A percentile compares a stretch with the other conserved stretches of the same genome.
phyloP scores from a whole-genome alignment of 164 flowering plant genomes.

The Vitis amurensis region DNA sequence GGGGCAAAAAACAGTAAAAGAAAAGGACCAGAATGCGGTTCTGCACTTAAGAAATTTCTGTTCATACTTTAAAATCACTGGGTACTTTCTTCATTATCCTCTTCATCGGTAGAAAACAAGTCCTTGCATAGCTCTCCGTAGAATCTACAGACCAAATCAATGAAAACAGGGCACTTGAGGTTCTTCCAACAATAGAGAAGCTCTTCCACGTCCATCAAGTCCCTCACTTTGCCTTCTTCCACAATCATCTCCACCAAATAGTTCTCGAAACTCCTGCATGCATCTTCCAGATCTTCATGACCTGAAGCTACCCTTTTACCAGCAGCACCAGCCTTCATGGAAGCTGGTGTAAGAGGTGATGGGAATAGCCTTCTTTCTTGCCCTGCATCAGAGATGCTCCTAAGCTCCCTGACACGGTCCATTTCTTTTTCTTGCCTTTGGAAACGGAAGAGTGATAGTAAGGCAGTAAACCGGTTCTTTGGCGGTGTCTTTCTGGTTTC shows the following conservation, averaged over 20 bases:
- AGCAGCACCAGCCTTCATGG: slow-evolving; percentile 14
- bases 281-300: slow-evolving; percentile 49
- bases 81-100: slow-evolving; percentile 3
- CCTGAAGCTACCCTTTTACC: slow-evolving; percentile 6
- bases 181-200: slow-evolving; percentile 82
- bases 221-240: slow-evolving; percentile 71
- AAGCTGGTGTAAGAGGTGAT: slow-evolving; percentile 62
- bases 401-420: slow-evolving; percentile 34
- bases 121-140: slow-evolving; percentile 92
- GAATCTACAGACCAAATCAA: slow-evolving; percentile 72
- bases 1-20: neutral
- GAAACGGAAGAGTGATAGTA: slow-evolving; percentile 18
- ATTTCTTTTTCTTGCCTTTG: slow-evolving; percentile 17
- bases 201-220: slow-evolving; percentile 81
- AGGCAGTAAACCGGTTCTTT: slow-evolving; percentile 10
- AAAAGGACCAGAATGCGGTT: neutral
- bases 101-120: slow-evolving; percentile 52
- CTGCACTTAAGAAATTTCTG: neutral
- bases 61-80: neutral
- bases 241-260: slow-evolving; percentile 81
- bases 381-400: slow-evolving; percentile 39
- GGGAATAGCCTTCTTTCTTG: slow-evolving; percentile 35
- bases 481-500: neutral
- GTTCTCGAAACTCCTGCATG: slow-evolving; percentile 89
- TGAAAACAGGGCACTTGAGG: slow-evolving; percentile 68